Evolutionary conservation across 2,329 filamentous ascomycete genomes (phyloP), one percentile per base, ranked within the genome.

Genomic region (Fusarium annulatum): DNA sequence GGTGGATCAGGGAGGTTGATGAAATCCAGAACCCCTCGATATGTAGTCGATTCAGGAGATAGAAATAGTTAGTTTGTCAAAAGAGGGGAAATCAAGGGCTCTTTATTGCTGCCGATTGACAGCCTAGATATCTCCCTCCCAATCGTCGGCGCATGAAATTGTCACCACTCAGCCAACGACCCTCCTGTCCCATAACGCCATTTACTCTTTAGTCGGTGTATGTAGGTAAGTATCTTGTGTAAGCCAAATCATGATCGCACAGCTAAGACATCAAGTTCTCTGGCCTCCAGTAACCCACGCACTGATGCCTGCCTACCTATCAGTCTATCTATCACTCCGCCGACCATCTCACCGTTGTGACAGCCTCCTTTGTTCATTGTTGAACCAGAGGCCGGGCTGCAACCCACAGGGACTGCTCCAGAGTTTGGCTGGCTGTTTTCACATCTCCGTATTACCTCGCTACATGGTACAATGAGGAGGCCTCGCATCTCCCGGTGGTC

Each of bases 401-500:
- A 74, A 65, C 63, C 60, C 71, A 74, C 59, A 72, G 51, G 67
- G 71, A 65, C 64, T 28, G 49, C 43, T 38, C 36, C 49, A 64
- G 48, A 57, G 34, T 59, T 69, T 73, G 67, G 62, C 71, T 74
- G 58, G 55, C 36, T 60, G 58, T 33, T 55, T 19, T 15, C 42
- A 67, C 57, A 56, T 53, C 60, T 62, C 66, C 61, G 67, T 65
- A 69, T 64, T 65, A 53, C 71, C 61, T 74, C 64, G 71, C 67
- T 74, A 65, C 56, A 62, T 74, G 71, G 71, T 34, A 69, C 71
- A 74, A 59, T 38, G 59, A 61, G 67, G 67, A 55, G 62, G 49
- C 49, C 67, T 74, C 63, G 42, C 67, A 72, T 73, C 61, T 73
- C 71, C 70, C 61, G 71, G 67, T n/a, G 9, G 70, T 73, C 33